A percentile compares a stretch with the other conserved stretches of the same genome.
Evolutionary conservation across 2,329 filamentous ascomycete species (phyloP).

Genomic region (Calonectria hongkongensis): DNA sequence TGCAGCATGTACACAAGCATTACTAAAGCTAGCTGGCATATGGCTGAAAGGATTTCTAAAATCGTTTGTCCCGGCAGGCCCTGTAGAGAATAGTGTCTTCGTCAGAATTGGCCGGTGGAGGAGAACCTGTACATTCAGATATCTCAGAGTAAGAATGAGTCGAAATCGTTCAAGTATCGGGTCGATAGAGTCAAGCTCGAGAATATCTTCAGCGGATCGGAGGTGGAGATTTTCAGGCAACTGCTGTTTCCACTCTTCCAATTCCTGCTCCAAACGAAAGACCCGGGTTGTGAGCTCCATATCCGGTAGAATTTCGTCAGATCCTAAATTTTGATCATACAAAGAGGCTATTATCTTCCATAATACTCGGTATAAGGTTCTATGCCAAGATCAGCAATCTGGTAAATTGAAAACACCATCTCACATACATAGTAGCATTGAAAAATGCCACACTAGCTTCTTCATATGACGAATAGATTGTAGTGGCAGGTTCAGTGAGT

Average conservation of each 20-base stretch:
- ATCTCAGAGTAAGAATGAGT: conserved; percentile 61
- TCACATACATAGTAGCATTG: conserved; percentile 41
- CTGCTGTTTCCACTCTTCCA: conserved; percentile 41
- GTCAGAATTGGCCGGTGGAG: conserved; percentile 54
- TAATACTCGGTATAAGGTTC: conserved; percentile 38
- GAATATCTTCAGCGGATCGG: conserved; percentile 10
- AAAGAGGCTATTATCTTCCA: conserved; percentile 38
- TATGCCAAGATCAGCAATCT: background rate
- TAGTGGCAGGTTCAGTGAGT: background rate
- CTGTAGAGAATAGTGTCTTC: background rate
- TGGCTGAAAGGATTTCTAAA: conserved; percentile 7
- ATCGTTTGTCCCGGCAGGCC: background rate
- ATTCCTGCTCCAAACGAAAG: conserved; percentile 44
- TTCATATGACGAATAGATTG: background rate
- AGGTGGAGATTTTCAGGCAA: conserved; percentile 1
- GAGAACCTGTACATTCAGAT: conserved; percentile 58
- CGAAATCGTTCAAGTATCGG: conserved; percentile 58
- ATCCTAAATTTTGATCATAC: conserved; percentile 44
- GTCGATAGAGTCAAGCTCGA: conserved; percentile 26
- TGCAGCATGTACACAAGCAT: conserved; percentile 28
- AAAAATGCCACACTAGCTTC: conserved; percentile 42
- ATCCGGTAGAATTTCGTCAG: conserved; percentile 32
- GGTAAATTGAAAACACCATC: rapidly evolving
- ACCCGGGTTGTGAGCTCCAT: conserved; percentile 32
- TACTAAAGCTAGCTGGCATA: conserved; percentile 42